Conservation (phyloP, 441 rosid species). For the Metrosideros polymorpha region DNA sequence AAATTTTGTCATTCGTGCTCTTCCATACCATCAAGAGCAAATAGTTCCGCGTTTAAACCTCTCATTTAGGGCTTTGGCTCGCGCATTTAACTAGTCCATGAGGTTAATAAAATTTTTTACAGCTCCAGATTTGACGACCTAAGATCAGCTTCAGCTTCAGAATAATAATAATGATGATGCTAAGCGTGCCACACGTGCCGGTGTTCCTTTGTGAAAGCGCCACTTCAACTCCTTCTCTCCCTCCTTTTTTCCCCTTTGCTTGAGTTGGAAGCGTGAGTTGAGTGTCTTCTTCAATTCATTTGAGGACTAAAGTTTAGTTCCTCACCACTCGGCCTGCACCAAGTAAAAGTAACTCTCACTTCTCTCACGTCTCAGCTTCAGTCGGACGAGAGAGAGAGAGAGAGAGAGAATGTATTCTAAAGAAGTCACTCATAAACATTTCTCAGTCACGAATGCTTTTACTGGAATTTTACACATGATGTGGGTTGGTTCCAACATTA, state of each 20-base stretch:
- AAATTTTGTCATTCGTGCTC: too few species aligned
- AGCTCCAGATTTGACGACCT: not conserved
- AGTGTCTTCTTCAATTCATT: not conserved
- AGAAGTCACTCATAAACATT: not conserved
- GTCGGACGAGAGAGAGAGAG: not conserved
- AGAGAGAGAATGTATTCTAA: not conserved
- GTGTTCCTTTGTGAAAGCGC: not conserved
- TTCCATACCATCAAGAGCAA: too few species aligned
- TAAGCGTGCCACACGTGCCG: not conserved
- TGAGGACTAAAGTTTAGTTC: not conserved
- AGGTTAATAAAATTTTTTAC: not conserved
- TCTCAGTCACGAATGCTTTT: not conserved
- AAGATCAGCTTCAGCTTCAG: not conserved
- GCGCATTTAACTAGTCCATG: not conserved
- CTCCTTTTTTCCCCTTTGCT: not conserved
- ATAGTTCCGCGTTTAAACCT: too few species aligned
- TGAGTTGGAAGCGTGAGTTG: not conserved
- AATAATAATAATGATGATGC: not conserved
- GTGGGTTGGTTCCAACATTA: not conserved
- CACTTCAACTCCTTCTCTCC: not conserved
- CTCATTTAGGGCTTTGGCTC: too few species aligned
- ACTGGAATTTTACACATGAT: not conserved
- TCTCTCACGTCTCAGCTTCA: not conserved
- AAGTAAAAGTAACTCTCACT: not conserved
- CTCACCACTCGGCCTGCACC: not conserved